Percentiles rank a stretch among this genome's conserved stretches.
Evolutionary conservation across 352 stramenopile species (phyloP).

Genomic region (Pythium pyrilobum): DNA sequence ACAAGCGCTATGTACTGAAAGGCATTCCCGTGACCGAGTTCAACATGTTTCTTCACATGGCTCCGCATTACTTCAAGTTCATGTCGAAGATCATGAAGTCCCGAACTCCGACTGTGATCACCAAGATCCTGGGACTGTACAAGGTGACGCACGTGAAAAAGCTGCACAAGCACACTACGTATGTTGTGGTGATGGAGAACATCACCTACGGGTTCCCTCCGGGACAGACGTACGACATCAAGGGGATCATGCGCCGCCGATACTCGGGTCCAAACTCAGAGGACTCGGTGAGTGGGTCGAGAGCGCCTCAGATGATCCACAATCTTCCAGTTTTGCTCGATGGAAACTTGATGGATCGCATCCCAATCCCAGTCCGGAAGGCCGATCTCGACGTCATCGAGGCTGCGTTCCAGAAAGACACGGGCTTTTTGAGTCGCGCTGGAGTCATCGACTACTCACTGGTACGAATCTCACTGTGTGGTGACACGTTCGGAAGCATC

Average conservation of each 20-base stretch:
- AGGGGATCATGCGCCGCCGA: conserved; percentile 72
- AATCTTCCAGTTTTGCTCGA: conserved; percentile 73
- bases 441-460: conserved; percentile 86
- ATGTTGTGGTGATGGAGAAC: conserved; percentile 86
- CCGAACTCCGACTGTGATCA: conserved; percentile 63
- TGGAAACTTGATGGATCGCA: conserved; percentile 75
- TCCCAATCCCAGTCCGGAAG: conserved; percentile 70
- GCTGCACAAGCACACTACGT: conserved; percentile 72
- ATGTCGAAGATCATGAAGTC: conserved; percentile 61
- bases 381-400: conserved; percentile 56
- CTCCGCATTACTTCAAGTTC: conserved; percentile 84
- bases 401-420: conserved; percentile 72
- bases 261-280: conserved; percentile 43
- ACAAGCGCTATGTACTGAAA: conserved; percentile 83
- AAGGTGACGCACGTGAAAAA: conserved; percentile 62
- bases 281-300: conserved; percentile 13
- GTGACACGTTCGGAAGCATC: neutral
- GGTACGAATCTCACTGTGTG: conserved; percentile 28
- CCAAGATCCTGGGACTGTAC: conserved; percentile 80
- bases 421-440: conserved; percentile 58
- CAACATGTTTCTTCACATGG: conserved; percentile 90
- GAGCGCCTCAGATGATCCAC: conserved; percentile 13
- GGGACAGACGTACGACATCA: conserved; percentile 85
- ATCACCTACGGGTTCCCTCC: conserved; percentile 72
- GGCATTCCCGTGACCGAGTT: conserved; percentile 83